Percentiles rank a stretch among this genome's conserved stretches.
phyloP scores from a whole-genome alignment of 495 filamentous ascomycete species.

The Bathelium albidoporum region DNA sequence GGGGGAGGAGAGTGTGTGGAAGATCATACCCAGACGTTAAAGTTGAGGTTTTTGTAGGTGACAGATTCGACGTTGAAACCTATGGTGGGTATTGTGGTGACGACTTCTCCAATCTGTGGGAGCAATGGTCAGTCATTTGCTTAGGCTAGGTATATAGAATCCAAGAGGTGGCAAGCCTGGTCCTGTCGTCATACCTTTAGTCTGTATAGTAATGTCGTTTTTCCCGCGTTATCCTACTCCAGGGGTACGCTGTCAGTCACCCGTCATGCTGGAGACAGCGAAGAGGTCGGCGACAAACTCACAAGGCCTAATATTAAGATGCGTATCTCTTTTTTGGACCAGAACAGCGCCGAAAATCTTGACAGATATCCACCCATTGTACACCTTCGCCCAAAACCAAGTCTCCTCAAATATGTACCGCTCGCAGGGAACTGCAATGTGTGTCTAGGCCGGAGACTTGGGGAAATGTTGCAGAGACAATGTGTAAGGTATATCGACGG shows the following conservation, averaged over 20 bases:
- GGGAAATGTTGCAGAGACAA: background rate
- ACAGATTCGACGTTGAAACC: conserved; percentile 99
- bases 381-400: background rate
- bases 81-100: conserved; percentile 97
- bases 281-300: conserved; percentile 24
- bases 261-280: background rate
- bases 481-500: background rate
- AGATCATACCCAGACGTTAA: conserved; percentile 83
- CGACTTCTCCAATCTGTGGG: conserved; percentile 92
- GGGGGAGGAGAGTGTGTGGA: background rate
- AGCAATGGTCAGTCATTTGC: background rate
- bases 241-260: background rate
- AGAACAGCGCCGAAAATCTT: conserved; percentile 54
- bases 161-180: too few relatives aligned
- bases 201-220: conserved; percentile 92
- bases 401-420: background rate
- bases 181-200: conserved; percentile 65
- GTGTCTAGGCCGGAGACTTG: background rate
- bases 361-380: conserved; percentile 29
- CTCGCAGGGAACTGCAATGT: background rate
- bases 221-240: conserved; percentile 91
- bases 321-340: conserved; percentile 92
- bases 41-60: conserved; percentile 92
- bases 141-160: too few relatives aligned
- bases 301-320: conserved; percentile 95